A percentile compares a stretch with the other conserved stretches of the same genome.
These are phyloP conservation scores for Trichosanthes cucumerina DNA, from an alignment of 306 rosid species.

Conservation along the genomic window DNA sequence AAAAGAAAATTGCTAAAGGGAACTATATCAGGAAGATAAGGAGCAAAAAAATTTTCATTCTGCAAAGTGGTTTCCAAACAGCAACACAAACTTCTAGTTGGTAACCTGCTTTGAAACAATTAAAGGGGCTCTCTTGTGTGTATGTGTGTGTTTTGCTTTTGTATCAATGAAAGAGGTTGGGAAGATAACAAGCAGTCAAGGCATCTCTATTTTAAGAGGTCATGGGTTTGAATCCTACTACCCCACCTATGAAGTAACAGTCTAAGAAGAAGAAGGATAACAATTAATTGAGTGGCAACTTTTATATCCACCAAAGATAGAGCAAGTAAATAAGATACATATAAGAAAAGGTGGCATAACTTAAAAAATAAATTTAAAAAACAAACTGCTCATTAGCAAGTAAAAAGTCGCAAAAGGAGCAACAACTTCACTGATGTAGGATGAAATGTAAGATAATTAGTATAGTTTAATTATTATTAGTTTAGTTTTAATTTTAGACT, in stretches of 20 bases:
- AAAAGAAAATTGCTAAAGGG: neutral
- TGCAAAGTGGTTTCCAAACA: neutral
- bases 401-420: neutral
- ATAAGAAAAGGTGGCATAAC: neutral
- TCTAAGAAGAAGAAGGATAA: neutral
- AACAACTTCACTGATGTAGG: neutral
- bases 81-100: neutral
- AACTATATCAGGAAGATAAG: neutral
- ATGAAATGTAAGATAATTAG: too few relatives aligned
- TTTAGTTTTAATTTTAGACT: too few relatives aligned
- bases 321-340: neutral
- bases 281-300: neutral
- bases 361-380: neutral
- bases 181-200: neutral
- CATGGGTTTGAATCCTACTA: neutral
- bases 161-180: neutral
- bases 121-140: neutral
- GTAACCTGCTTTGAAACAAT: neutral
- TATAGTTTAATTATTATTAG: too few relatives aligned
- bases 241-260: neutral
- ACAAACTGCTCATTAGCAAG: neutral
- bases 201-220: neutral
- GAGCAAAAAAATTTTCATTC: neutral
- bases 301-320: neutral
- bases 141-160: neutral